Evolutionary conservation across 2,329 filamentous ascomycete genomes (phyloP).

Genomic region (Leptographium flavum): DNA sequence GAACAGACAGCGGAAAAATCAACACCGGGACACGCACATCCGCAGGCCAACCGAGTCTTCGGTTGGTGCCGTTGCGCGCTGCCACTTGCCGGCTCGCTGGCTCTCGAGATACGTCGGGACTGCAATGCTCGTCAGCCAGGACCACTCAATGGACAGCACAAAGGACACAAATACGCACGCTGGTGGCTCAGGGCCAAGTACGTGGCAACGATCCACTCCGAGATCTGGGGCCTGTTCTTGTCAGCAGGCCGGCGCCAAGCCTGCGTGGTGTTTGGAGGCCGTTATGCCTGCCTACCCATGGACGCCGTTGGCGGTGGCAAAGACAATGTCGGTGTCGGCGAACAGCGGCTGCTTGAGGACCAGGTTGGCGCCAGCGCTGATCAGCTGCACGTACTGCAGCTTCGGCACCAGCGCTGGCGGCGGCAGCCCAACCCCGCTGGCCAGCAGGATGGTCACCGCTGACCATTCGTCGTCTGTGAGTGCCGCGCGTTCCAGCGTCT

Average conservation of each 20-base stretch:
- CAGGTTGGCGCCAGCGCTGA: constrained; percentile 38
- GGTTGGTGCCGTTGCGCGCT: constrained; percentile 17
- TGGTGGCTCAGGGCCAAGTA: constrained; percentile 34
- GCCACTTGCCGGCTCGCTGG: constrained; percentile 30
- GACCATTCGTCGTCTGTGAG: constrained; percentile 25
- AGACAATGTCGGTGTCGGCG: constrained; percentile 31
- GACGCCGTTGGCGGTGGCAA: constrained; percentile 44
- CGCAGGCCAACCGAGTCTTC: constrained; percentile 32
- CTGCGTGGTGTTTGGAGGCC: too few relatives aligned
- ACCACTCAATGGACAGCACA: too few relatives aligned
- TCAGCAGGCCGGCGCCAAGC: background rate
- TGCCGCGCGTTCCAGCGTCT: constrained; percentile 11
- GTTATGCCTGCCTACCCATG: constrained; percentile 28
- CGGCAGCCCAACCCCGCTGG: constrained; percentile 22
- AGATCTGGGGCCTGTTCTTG: constrained; percentile 34
- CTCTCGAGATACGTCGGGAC: constrained; percentile 30
- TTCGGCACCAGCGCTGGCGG: constrained; percentile 26
- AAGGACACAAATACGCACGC: constrained; percentile 16
- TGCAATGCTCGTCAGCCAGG: constrained; percentile 10
- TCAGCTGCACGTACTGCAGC: constrained; percentile 37
- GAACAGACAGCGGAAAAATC: background rate
- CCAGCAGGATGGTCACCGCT: constrained; percentile 28
- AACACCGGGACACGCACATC: constrained; percentile 25
- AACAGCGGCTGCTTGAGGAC: constrained; percentile 32
- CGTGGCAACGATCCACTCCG: constrained; percentile 40